A percentile compares a stretch with the other conserved stretches of the same genome.
These are phyloP conservation scores for Neurospora sp. DNA, from an alignment of 495 filamentous ascomycete species.

Conservation along the genomic window DNA sequence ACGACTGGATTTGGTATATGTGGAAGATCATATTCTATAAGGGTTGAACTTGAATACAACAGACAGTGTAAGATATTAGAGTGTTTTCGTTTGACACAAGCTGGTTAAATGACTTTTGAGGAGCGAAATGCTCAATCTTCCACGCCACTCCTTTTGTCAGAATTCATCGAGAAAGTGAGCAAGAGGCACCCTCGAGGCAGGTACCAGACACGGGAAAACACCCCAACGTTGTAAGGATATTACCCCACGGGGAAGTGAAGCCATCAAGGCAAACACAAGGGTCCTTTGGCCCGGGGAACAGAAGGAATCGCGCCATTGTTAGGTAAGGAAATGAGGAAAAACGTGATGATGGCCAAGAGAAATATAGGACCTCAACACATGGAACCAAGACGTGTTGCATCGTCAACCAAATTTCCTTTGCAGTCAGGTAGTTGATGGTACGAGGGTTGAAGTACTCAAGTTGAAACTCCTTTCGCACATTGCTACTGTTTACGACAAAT, in stretches of 20 bases:
- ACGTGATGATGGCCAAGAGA: background rate
- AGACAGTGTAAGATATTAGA: too few relatives aligned
- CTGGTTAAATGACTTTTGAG: too few relatives aligned
- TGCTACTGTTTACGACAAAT: background rate
- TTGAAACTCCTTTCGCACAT: background rate
- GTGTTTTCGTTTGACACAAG: too few relatives aligned
- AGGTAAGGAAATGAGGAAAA: background rate
- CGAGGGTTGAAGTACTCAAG: too few relatives aligned
- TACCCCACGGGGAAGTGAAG: background rate
- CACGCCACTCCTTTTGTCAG: too few relatives aligned
- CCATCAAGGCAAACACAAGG: background rate
- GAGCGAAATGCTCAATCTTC: too few relatives aligned
- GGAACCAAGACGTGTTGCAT: background rate
- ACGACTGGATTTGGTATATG: too few relatives aligned
- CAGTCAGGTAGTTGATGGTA: too few relatives aligned
- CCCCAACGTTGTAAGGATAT: background rate
- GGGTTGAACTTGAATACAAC: too few relatives aligned
- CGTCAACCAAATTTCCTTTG: too few relatives aligned
- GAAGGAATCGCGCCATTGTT: background rate
- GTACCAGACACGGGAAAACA: background rate
- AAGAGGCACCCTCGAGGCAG: background rate
- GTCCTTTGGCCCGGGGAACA: background rate
- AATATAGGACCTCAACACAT: background rate
- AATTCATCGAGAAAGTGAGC: too few relatives aligned
- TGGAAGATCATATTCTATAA: too few relatives aligned